Evolutionary conservation across 1,284 basidiomycete genomes (phyloP).

Genomic region (Rhodotorula sp.): DNA sequence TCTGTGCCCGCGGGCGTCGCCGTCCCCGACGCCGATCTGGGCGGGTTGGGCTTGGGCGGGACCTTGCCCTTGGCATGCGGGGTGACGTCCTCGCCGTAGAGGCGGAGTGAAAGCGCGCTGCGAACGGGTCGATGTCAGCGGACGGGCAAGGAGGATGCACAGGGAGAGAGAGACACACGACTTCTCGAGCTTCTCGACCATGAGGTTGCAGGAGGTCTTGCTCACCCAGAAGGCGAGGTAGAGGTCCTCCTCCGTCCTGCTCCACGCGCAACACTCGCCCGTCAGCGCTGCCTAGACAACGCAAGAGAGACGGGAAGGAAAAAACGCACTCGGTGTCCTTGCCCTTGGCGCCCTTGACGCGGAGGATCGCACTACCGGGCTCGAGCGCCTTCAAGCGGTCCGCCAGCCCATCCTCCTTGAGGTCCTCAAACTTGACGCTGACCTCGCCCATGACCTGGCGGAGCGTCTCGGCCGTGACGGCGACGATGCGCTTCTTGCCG

Average conservation of each 20-base stretch:
- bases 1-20: not conserved
- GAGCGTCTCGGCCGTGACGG: constrained; percentile 64
- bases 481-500: constrained; percentile 64
- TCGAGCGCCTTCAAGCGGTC: constrained; percentile 54
- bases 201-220: constrained; percentile 75
- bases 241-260: constrained; percentile 71
- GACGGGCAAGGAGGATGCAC: no score
- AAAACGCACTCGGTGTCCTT: constrained; percentile 60
- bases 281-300: not conserved
- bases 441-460: constrained; percentile 57
- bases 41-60: not conserved
- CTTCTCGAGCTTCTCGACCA: constrained; percentile 94
- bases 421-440: constrained; percentile 58
- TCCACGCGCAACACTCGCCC: not conserved
- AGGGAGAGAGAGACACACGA: constrained; percentile 58
- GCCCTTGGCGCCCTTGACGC: constrained; percentile 61
- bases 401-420: constrained; percentile 62
- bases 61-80: constrained; percentile 42
- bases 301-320: constrained; percentile 42
- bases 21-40: not conserved
- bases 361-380: constrained; percentile 71
- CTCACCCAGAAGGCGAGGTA: constrained; percentile 89
- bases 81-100: constrained; percentile 76
- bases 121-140: not conserved
- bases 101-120: constrained; percentile 72